Evolutionary conservation across 2,329 filamentous ascomycete genomes (phyloP).

Genomic region (Xylariaceae sp.): DNA sequence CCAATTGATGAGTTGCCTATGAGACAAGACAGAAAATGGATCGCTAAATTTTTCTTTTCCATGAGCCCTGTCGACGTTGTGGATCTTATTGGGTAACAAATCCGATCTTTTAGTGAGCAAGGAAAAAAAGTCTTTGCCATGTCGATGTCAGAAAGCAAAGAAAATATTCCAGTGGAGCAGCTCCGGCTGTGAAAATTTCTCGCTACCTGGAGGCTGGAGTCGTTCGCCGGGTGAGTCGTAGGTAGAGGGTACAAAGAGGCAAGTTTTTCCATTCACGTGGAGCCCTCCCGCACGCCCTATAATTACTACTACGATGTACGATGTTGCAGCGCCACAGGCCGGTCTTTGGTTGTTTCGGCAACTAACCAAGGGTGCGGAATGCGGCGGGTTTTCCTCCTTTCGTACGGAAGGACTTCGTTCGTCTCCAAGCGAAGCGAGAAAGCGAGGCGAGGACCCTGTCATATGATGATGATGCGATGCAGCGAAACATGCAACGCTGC

Average conservation of each 20-base stretch:
- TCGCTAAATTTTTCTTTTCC: background rate
- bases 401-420: too few relatives aligned
- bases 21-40: background rate
- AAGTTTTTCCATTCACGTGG: background rate
- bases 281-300: too few relatives aligned
- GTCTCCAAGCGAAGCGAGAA: too few relatives aligned
- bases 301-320: background rate
- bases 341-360: background rate
- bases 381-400: too few relatives aligned
- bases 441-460: background rate
- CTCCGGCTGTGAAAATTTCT: background rate
- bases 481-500: too few relatives aligned
- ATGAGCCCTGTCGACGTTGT: background rate
- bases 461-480: background rate
- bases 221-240: too few relatives aligned
- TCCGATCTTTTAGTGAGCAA: background rate
- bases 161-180: too few relatives aligned
- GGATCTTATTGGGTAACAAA: background rate
- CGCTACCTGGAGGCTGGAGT: background rate
- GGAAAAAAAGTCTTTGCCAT: background rate
- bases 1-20: background rate
- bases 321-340: background rate
- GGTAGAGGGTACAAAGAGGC: too few relatives aligned
- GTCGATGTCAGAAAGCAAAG: background rate
- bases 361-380: background rate